Evolutionary conservation across 2,329 filamentous ascomycete genomes (phyloP), one percentile per base, ranked within the genome.

Genomic region (Fusarium sp.): DNA sequence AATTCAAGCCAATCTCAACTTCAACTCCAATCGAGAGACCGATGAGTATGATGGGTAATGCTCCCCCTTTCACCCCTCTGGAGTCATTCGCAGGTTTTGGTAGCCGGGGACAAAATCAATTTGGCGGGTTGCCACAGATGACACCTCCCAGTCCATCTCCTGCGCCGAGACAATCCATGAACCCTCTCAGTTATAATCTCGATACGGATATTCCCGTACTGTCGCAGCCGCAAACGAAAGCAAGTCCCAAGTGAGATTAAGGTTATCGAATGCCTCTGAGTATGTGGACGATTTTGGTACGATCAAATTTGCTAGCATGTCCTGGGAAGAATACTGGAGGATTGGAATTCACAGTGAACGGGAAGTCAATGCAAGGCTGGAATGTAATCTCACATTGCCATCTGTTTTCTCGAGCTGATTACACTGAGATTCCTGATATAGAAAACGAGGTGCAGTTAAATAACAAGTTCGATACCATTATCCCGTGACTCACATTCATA

Each of bases 91-190:
- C 66, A 9, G 34, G 32, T 14, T 12, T 50, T 24, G 43, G 24
- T 6, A 38, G 11, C 18, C 32, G 27, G 5, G 45, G 25, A 8
- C 47, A 47, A 8, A 44, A 24, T 10, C 46, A 30, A 24, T 66
- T 63, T 14, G 18, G 25, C 14, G 24, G 10, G 1, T 25, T 50
- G 43, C 42, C 60, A 5, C 49, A 68, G 3, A 57, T 56, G 34
- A 74, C 72, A 3, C 72, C 72, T 7, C 70, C 72, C 4, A 74
- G 58, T 5, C 72, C 72, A n/a, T 74, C 72, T 25, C 72, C 72
- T 2, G 70, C 70, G 8, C 72, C 72, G 1, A 66, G 72, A 32
- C 49, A 22, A 5, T 27, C 59, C 8, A 29, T 32, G 8, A 51
- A 63, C 14, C 53, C 63, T 10, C 45, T 22, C 12, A 27, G 52